Conservation (phyloP, 257 asterid genomes). For the Petunia secreta region DNA sequence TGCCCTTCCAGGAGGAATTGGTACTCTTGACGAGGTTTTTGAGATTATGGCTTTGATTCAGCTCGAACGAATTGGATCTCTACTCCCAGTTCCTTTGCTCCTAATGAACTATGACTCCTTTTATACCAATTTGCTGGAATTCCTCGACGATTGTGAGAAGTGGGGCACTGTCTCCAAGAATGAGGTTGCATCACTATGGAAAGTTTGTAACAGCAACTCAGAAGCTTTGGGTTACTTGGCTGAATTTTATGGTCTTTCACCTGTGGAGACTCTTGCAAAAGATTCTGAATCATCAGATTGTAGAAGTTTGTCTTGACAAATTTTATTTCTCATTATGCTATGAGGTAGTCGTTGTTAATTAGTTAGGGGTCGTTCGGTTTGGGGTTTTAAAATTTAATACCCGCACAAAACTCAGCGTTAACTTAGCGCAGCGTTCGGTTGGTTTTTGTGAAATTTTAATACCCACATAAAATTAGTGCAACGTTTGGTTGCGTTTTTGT, state of each 20-base stretch:
- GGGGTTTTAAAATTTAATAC: too few relatives aligned
- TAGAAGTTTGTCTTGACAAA: background rate
- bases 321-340: too few relatives aligned
- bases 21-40: conserved; percentile 86
- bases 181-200: conserved; percentile 76
- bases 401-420: too few relatives aligned
- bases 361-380: too few relatives aligned
- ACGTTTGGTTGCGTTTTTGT: too few relatives aligned
- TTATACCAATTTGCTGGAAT: conserved; percentile 76
- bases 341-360: too few relatives aligned
- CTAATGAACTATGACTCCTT: conserved; percentile 85
- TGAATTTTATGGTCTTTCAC: conserved; percentile 54
- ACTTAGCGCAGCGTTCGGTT: too few relatives aligned
- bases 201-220: conserved; percentile 68
- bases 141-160: conserved; percentile 68
- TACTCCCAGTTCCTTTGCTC: conserved; percentile 71
- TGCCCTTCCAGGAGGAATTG: conserved; percentile 90
- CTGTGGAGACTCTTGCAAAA: background rate
- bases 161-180: conserved; percentile 75
- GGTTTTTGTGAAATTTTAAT: too few relatives aligned
- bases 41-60: conserved; percentile 88
- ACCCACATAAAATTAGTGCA: too few relatives aligned
- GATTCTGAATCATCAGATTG: background rate
- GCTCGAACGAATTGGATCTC: conserved; percentile 76
- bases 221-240: conserved; percentile 75